Base-by-base conservation (phyloP, 306 rosid genomes). In the Albizia julibrissin region DNA sequence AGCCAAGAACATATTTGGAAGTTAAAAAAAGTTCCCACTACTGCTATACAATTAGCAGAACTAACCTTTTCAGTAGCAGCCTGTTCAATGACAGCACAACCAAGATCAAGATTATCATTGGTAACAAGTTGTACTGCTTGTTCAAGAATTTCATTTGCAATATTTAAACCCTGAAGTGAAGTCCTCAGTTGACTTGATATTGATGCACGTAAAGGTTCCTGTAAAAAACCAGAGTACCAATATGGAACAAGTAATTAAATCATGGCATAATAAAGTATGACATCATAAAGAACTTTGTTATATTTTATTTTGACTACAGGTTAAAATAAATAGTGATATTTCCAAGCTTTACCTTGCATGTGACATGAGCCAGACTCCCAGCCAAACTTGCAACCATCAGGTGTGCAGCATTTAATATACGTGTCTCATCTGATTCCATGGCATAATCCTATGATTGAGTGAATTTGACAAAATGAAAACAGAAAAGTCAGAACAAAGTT, bases 381-480 rank as follows among this genome's bases (percentile, higher is more conserved):
- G 98, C 97, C 85, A 96, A 85, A 87, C 98, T 92, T 34, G 98
- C 99, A 79, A 96, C 99, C 99, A 96, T 96, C 91, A 96, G 87
- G 86, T 92, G 98, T n/a, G 99, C 98, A 33, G 97, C 99, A 91
- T 88, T 90, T 70, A 87, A 21, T 61, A 81, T 69, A 74, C 97
- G 94, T n/a, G 97, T 91, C 89, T 96, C 99, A 44, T 96, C 99
- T 29, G 93, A 92, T 87, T 96, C 99, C 97, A 94, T 89, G 80
- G 99, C 94, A 89, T 96, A 96, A 81, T 81, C 69, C 59, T 96
- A 82, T 80, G n/a, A 43, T 21, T 42, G 69, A 85, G 74, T 49
- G 39, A 40, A 84, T 81, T 70, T 50, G 33, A 72, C 34, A 80
- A 33, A 82, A 80, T 47, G 33, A 79, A 39, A 72, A 64, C 22